Base-by-base conservation (phyloP, 75 land plant genomes). In the Isoetes taiwanensis region DNA sequence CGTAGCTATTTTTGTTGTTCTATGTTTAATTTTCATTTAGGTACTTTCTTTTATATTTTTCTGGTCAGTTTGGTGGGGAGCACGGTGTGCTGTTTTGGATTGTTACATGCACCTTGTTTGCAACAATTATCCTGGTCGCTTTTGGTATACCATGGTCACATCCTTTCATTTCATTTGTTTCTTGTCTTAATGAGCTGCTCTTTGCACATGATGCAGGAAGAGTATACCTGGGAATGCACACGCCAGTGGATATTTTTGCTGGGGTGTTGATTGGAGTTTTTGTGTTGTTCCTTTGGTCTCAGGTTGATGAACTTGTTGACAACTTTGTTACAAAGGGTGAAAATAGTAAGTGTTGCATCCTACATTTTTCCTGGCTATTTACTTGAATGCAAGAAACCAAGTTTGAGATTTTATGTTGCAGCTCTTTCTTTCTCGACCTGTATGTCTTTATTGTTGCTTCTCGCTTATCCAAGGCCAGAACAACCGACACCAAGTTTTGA, bases 381-480 rank as follows among this genome's bases (percentile, higher is more conserved):
- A n/a, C n/a, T n/a, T n/a, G n/a, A n/a, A n/a, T n/a, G n/a, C n/a
- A n/a, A n/a, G n/a, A n/a, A n/a, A n/a, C n/a, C n/a, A n/a, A n/a
- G n/a, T n/a, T n/a, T n/a, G n/a, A n/a, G n/a, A n/a, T n/a, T n/a
- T n/a, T n/a, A n/a, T 37, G 39, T 8, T 46, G 50, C 50, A 46
- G 50, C 23, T 16, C 50, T 46, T 46, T 23, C 50, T 16, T 46
- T 46, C 16, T 46, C 25, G 50, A 46, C 50, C 16, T 19, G 66
- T 52, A 73, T 91, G 31, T 72, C 94, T 30, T 59, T 91, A 37
- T 52, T 91, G 32, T 58, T 80, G 30, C 80, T 75, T 23, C 86
- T 86, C 69, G 97, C 97, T 33, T 91, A 91, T 59, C 97, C 97
- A 34, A 72, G 73, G n/a, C 97, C 97, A 1, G 88, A 91, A 72